Conservation (phyloP, 2,329 filamentous ascomycete species). For the Curvularia sp. region DNA sequence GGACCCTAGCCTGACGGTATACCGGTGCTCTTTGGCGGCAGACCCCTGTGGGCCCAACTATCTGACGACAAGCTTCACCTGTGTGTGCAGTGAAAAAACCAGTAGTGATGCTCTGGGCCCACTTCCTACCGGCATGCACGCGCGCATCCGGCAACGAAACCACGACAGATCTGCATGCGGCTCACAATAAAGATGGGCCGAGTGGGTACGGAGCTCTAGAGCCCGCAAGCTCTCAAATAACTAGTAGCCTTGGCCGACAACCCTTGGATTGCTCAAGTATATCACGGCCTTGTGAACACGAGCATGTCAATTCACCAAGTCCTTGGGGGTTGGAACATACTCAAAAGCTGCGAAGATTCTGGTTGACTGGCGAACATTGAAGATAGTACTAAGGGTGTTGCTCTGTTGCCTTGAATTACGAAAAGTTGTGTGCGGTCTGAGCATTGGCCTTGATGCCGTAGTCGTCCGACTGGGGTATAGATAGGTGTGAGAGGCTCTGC, state of each 20-base stretch:
- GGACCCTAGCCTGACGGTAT: constrained; percentile 13
- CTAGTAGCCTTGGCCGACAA: constrained; percentile 2
- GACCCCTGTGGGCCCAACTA: constrained; percentile 14
- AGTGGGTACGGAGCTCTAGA: constrained; percentile 5
- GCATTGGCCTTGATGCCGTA: constrained; percentile 5
- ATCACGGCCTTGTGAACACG: neutral
- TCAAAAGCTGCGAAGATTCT: neutral
- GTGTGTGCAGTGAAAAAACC: constrained; percentile 16
- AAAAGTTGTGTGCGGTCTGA: neutral
- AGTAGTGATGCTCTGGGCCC: constrained; percentile 1
- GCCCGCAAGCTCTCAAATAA: constrained; percentile 4
- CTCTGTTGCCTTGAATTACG: neutral
- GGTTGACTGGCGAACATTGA: neutral
- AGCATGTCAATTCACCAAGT: neutral
- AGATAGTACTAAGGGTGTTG: neutral
- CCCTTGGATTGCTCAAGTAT: constrained; percentile 4
- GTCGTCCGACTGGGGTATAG: constrained; percentile 15
- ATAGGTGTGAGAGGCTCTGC: constrained; percentile 14
- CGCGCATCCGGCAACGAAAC: constrained; percentile 10
- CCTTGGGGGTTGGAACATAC: neutral
- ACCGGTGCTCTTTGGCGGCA: constrained; percentile 9
- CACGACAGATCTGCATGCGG: constrained; percentile 15
- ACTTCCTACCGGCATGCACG: constrained; percentile 9
- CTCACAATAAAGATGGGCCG: constrained; percentile 13
- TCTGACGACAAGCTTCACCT: constrained; percentile 17